phyloP scores from a whole-genome alignment of 2,329 filamentous ascomycete species.

The Monilinia fructigena region DNA sequence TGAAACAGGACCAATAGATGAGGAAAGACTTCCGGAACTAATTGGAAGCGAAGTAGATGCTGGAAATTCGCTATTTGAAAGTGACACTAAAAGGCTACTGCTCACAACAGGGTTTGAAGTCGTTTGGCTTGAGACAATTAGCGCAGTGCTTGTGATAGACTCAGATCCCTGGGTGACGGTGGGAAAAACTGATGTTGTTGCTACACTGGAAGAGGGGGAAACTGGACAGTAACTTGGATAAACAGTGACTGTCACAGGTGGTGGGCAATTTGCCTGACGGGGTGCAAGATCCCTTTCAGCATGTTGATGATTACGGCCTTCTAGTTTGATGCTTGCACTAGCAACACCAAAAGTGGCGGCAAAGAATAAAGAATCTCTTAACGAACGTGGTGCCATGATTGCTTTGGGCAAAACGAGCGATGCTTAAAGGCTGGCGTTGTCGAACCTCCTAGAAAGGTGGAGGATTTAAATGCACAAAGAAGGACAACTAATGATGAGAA shows the following conservation, averaged over 20 bases:
- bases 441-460: conserved; percentile 5
- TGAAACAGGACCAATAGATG: background rate
- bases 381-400: conserved; percentile 22
- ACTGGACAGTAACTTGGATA: background rate
- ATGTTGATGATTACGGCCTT: conserved; percentile 5
- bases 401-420: conserved; percentile 20
- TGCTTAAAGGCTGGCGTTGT: conserved; percentile 18
- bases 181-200: background rate
- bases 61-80: too few species aligned
- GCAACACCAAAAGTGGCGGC: conserved; percentile 20
- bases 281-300: background rate
- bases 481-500: conserved; percentile 13
- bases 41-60: background rate
- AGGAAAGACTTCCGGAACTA: conserved; percentile 1
- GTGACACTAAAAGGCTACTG: too few species aligned
- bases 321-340: conserved; percentile 22
- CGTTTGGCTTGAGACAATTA: background rate
- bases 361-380: conserved; percentile 18
- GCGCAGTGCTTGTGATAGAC: background rate
- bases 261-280: background rate
- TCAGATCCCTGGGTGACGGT: background rate
- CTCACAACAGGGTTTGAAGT: background rate
- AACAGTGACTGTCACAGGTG: conserved; percentile 15
- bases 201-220: background rate
- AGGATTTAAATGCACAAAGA: conserved; percentile 17